These are phyloP conservation scores for Metschnikowia lochheadii DNA, from an alignment of 805 yeast genomes.

Conservation along the genomic window DNA sequence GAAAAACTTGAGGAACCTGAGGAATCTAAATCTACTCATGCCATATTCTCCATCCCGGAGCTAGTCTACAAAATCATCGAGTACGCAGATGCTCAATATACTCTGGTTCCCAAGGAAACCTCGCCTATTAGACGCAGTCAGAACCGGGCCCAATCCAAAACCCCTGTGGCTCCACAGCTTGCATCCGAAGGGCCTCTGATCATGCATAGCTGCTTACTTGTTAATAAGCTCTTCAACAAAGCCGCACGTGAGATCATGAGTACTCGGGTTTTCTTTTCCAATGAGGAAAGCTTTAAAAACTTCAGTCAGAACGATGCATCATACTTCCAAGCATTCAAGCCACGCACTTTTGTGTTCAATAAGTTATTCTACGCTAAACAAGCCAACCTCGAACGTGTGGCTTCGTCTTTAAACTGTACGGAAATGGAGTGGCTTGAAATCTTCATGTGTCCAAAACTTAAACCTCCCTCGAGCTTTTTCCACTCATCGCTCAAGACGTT, in stretches of 20 bases:
- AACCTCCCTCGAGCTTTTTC: slow-evolving; percentile 45
- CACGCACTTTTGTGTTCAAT: slow-evolving; percentile 57
- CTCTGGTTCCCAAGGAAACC: slow-evolving; percentile 56
- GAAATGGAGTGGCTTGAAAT: slow-evolving; percentile 67
- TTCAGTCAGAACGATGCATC: slow-evolving; percentile 20
- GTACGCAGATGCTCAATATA: slow-evolving; percentile 52
- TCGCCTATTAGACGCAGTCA: slow-evolving; percentile 60
- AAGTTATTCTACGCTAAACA: slow-evolving; percentile 57
- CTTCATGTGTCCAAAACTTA: slow-evolving; percentile 72
- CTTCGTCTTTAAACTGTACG: slow-evolving; percentile 39
- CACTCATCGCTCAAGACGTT: slow-evolving; percentile 35
- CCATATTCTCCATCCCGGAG: slow-evolving; percentile 72
- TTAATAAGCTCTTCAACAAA: slow-evolving; percentile 62
- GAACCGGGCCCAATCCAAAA: background rate
- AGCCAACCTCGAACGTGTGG: slow-evolving; percentile 46
- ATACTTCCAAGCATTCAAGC: slow-evolving; percentile 13
- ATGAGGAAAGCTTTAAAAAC: slow-evolving; percentile 41
- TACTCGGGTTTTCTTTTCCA: slow-evolving; percentile 51
- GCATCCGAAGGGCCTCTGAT: slow-evolving; percentile 15
- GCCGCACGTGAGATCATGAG: slow-evolving; percentile 53
- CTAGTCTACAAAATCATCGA: slow-evolving; percentile 57
- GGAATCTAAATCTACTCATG: background rate
- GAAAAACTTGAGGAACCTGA: background rate
- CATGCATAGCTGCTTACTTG: slow-evolving; percentile 60
- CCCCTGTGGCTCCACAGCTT: background rate